Evolutionary conservation across 208 protist genomes (phyloP), one percentile per base, ranked within the genome.

Genomic region (Herpetomonas samuelpessoai): DNA sequence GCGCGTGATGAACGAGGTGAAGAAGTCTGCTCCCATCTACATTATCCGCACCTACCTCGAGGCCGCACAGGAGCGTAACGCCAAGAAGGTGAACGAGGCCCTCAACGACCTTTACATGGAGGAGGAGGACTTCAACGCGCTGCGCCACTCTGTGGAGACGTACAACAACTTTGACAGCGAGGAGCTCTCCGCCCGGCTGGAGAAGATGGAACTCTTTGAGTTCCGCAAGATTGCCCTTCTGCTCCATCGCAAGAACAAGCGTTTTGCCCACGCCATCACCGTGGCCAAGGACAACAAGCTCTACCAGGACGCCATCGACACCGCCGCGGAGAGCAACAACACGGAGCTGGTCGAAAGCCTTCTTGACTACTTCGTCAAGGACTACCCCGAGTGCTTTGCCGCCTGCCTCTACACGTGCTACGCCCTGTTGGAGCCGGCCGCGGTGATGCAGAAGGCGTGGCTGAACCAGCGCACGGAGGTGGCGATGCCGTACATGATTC

Each of bases 401-500:
- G 91, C 97, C 2, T 91, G 77, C 68, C 81, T 99, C 1, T 99
- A 97, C 84, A 95, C 92, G 10, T 99, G 99, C 81, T 99, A 99
- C 79, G 96, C 99, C 51, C 76, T 98, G 16, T 55, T 98, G 47
- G 51, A 76, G 27, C 95, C 97, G 14, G 89, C 98, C 49, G 84
- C 98, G 1, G 98, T 99, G 27, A 57, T 99, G 50, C 98, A 99
- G 83, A 95, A 99, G 31, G 97, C 98, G 21, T 99, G 98, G 99
- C 76, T 97, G 56, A 88, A 99, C 72, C 84, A 97, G 54, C 87
- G 99, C 55, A 96, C 88, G 4, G 98, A 99, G 64, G 91, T 98
- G 58, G 96, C 91, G 4, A 99, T 99, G 98, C 99, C 99, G 50
- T 99, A 97, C 84, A 63, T 99, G 41, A 98, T 99, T 65, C 97